Conservation (phyloP, 2,329 filamentous ascomycete genomes). For the Capronia coronata region DNA sequence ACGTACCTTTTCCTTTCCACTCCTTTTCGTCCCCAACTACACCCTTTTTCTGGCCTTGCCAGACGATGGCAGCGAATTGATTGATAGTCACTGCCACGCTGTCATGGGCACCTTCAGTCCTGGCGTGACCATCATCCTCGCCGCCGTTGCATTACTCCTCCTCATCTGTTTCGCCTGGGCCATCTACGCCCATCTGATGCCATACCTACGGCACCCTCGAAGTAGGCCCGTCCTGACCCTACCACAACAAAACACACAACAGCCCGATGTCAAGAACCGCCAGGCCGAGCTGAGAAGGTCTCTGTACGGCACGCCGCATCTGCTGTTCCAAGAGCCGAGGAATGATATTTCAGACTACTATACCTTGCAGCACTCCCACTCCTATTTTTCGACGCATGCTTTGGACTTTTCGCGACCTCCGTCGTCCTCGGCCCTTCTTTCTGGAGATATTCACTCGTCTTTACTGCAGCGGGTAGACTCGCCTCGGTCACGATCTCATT, state of each 20-base stretch:
- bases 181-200: neutral
- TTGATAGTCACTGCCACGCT: too few species aligned
- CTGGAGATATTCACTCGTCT: too few species aligned
- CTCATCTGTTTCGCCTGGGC: neutral
- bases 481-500: neutral
- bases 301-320: neutral
- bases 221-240: neutral
- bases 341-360: slow-evolving; percentile 3
- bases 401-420: slow-evolving; percentile 3
- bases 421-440: neutral
- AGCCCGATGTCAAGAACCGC: neutral
- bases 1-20: too few species aligned
- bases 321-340: neutral
- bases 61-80: too few species aligned
- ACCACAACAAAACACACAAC: neutral
- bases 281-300: neutral
- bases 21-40: too few species aligned
- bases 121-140: slow-evolving; percentile 1
- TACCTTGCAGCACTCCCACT: slow-evolving; percentile 1
- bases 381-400: neutral
- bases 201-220: neutral
- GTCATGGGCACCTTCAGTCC: neutral
- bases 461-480: too few species aligned
- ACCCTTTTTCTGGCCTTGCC: too few species aligned
- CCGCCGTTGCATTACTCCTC: neutral